Base-by-base conservation (phyloP, 495 filamentous ascomycete genomes). In the Bacidia rubella region DNA sequence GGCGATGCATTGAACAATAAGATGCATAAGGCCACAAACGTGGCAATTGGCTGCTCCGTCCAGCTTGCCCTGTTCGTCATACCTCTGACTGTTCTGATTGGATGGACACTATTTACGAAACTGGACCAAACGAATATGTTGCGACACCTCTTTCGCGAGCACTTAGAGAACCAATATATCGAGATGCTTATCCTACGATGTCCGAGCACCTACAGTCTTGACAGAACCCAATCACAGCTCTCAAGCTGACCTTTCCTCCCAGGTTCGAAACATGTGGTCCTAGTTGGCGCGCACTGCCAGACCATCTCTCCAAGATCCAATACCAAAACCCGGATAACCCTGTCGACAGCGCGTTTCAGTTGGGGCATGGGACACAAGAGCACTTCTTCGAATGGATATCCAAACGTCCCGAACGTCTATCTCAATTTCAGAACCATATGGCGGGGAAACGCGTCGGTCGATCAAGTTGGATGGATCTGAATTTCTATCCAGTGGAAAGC, bases 401-500 rank as follows among this genome's bases (percentile, higher is more conserved):
- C 19, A 32, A 52, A 1, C 57, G 56, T 0, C 63, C 66, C 0
- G 55, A 54, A 7, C 17, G 59, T 15, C 40, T 60, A 0, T 23
- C 57, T 2, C 27, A 60, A 11, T 70, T 71, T 43, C 52, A 60
- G 20, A 60, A 60, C 9, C 63, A 66, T 47, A 72, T 72, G 69
- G 57, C 48, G 3, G 74, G 66, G 17, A 76, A 74, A 53, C 62
- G 65, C 2, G 58, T 60, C 0, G 74, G 72, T 0, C 65, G 66
- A 10, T 63, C 71, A 5, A 61, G 61, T 1, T 79, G 74, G 75
- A 61, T 67, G 23, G 73, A 78, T 53, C 51, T 55, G 0, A 66
- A 65, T 0, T 72, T 73, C 52, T 78, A 74, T 55, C 71, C 74
- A 9, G 64, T 77, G 0, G 47, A 60, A 29, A 67, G 73, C 41